Evolutionary conservation across 192 early-diverging fungal species (phyloP).

Genomic region (Haplosporangium gracile): DNA sequence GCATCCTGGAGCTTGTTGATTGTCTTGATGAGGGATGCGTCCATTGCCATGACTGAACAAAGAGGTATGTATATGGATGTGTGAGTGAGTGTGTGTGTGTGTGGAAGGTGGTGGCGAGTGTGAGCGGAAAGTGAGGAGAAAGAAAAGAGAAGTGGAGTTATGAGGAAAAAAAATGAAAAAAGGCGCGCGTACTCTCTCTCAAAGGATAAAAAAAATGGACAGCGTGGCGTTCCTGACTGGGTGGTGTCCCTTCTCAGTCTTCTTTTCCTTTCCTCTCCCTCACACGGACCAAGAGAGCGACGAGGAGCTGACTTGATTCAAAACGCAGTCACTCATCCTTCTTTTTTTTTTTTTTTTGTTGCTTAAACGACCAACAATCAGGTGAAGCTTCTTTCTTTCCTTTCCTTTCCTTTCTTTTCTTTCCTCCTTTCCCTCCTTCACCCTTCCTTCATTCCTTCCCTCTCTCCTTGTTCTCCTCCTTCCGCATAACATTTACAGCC

Average conservation of each 20-base stretch:
- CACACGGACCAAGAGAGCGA: neutral
- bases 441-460: neutral
- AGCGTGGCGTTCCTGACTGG: neutral
- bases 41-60: constrained; percentile 45
- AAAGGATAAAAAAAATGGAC: neutral
- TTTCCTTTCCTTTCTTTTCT: neutral
- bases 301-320: neutral
- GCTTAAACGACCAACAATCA: neutral
- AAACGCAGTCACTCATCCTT: neutral
- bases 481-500: too few species aligned
- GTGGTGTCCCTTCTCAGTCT: neutral
- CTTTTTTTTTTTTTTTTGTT: neutral
- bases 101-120: neutral
- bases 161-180: neutral
- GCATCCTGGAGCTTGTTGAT: constrained; percentile 93
- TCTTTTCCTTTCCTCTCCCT: neutral
- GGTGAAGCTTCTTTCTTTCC: neutral
- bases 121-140: neutral
- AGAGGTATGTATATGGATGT: neutral
- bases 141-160: neutral
- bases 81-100: too few species aligned
- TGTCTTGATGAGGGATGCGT: constrained; percentile 66
- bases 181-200: neutral
- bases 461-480: too few species aligned
- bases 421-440: neutral